A percentile compares a stretch with the other conserved stretches of the same genome.
Evolutionary conservation across 495 filamentous ascomycete genomes (phyloP).

Genomic region (Extremus antarcticus): DNA sequence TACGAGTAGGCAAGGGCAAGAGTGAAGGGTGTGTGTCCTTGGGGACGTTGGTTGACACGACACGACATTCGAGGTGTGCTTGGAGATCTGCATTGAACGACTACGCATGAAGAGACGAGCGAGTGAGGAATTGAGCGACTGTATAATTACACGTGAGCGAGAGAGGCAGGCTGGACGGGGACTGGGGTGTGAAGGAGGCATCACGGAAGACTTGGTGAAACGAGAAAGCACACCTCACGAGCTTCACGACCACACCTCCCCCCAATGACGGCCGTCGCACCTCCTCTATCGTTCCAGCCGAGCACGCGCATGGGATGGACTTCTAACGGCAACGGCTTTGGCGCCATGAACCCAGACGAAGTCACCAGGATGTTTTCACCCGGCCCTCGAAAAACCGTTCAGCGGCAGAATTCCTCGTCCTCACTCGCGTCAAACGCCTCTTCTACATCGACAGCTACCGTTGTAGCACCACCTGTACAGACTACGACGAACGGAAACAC

Average conservation of each 20-base stretch:
- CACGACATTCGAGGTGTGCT: no score
- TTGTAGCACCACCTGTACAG: conserved; percentile 35
- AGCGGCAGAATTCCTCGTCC: conserved; percentile 79
- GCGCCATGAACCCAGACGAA: conserved; percentile 78
- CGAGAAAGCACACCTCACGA: no score
- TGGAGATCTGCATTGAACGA: no score
- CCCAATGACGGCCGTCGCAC: conserved; percentile 92
- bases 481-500: conserved; percentile 40
- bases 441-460: conserved; percentile 30
- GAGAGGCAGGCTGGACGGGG: neutral
- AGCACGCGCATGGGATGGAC: conserved; percentile 55
- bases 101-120: no score
- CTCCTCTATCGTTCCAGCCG: conserved; percentile 77
- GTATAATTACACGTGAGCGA: neutral
- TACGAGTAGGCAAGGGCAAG: neutral
- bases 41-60: no score
- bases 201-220: neutral
- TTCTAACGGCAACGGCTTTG: conserved; percentile 63
- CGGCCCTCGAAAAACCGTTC: conserved; percentile 59
- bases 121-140: no score
- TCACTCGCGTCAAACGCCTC: conserved; percentile 39
- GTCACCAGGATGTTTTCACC: conserved; percentile 53
- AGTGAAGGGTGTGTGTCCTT: no score
- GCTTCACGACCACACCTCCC: neutral
- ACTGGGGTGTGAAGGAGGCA: neutral